Evolutionary conservation across 305 asterid species (phyloP).

Genomic region (Solanum hybrid): DNA sequence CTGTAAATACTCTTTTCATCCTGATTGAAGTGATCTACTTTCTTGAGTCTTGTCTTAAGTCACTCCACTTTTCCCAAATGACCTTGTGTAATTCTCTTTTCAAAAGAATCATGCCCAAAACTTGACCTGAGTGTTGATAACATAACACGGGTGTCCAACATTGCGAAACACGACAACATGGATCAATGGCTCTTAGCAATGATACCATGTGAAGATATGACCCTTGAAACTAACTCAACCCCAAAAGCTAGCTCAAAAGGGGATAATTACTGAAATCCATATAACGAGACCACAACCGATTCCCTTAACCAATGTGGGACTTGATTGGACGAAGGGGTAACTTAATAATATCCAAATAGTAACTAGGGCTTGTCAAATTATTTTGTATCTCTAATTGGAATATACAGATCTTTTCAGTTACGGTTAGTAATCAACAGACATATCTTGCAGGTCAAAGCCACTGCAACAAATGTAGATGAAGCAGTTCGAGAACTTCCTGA

Average conservation of each 20-base stretch:
- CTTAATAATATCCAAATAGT: not conserved
- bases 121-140: too few species aligned
- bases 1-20: not conserved
- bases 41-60: not conserved
- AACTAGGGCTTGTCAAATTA: not conserved
- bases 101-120: not conserved
- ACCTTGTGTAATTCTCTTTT: not conserved
- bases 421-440: not conserved
- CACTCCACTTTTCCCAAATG: not conserved
- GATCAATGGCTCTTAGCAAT: not conserved
- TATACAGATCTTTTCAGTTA: not conserved
- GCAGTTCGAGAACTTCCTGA: conserved; percentile 98
- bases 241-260: not conserved
- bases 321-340: not conserved
- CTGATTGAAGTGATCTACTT: not conserved
- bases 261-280: not conserved
- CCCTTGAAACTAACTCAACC: not conserved
- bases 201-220: not conserved
- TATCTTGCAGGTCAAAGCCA: conserved; percentile 81
- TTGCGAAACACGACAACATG: not conserved
- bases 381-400: not conserved
- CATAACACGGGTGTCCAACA: too few species aligned
- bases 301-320: not conserved
- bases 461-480: conserved; percentile 88
- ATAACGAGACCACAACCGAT: not conserved